These are phyloP conservation scores for Pichia sp. DNA, from an alignment of 1,139 yeast species.

Conservation along the genomic window DNA sequence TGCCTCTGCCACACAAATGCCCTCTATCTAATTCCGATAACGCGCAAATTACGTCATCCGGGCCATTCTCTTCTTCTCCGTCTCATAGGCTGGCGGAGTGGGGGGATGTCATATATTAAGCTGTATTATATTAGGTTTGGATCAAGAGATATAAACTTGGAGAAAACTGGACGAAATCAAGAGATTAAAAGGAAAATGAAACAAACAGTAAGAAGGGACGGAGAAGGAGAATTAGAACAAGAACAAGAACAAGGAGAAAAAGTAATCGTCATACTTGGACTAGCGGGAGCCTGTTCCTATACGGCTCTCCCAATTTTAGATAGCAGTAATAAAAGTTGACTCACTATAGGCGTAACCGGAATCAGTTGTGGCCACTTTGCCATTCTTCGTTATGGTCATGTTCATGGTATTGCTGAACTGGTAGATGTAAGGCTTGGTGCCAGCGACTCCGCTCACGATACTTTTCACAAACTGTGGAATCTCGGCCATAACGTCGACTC, in stretches of 20 bases:
- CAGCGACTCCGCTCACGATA: constrained; percentile 91
- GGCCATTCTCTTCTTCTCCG: not conserved
- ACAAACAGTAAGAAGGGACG: not conserved
- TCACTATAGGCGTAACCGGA: constrained; percentile 73
- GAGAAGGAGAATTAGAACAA: not conserved
- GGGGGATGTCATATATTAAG: not conserved
- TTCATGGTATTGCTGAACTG: constrained; percentile 67
- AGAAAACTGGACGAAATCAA: not conserved
- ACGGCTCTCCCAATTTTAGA: constrained; percentile 4
- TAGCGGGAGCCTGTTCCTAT: too few relatives aligned
- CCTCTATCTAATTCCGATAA: constrained; percentile 4
- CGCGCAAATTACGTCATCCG: constrained; percentile 1
- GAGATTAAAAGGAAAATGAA: not conserved
- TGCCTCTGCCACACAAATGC: not conserved
- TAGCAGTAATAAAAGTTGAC: constrained; percentile 66
- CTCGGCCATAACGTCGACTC: constrained; percentile 97
- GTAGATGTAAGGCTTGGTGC: constrained; percentile 91
- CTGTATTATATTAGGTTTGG: not conserved
- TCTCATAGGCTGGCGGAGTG: not conserved
- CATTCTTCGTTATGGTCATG: constrained; percentile 34
- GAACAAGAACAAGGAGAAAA: not conserved
- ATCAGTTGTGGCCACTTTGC: constrained; percentile 40
- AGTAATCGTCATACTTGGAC: not conserved
- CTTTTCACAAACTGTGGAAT: constrained; percentile 91
- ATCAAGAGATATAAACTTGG: not conserved